Evolutionary conservation across 305 asterid genomes (phyloP).

Genomic region (Fraxinus platypoda): DNA sequence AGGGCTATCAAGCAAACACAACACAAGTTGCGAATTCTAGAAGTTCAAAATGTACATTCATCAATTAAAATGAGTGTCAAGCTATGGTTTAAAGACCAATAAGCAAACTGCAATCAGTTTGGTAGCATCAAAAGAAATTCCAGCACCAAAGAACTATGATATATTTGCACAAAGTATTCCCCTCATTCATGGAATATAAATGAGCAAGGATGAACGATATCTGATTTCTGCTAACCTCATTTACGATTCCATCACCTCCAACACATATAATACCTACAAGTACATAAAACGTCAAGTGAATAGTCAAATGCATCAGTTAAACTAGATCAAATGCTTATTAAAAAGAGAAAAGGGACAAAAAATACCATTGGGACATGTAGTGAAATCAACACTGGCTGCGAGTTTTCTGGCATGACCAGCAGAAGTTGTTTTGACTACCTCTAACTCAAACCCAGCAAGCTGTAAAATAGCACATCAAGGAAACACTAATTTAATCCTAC

Average conservation of each 20-base stretch:
- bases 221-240: constrained; percentile 54
- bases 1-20: neutral
- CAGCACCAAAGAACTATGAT: neutral
- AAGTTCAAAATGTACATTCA: constrained; percentile 5
- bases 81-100: neutral
- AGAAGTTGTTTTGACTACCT: constrained; percentile 81
- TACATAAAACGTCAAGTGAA: constrained; percentile 1
- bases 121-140: neutral
- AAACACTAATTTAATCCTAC: constrained; percentile 14
- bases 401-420: constrained; percentile 96
- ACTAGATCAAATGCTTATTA: constrained; percentile 12
- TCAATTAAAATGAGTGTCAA: neutral
- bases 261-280: constrained; percentile 79
- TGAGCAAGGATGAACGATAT: constrained; percentile 19
- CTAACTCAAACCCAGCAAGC: constrained; percentile 93
- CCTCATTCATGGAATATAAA: constrained; percentile 23
- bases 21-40: neutral
- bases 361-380: constrained; percentile 83
- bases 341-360: neutral
- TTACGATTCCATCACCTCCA: constrained; percentile 87
- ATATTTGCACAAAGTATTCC: neutral
- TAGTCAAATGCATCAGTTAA: constrained; percentile 11
- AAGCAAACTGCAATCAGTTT: constrained; percentile 7
- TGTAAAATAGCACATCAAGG: constrained; percentile 31
- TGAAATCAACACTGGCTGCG: constrained; percentile 77